phyloP scores from a whole-genome alignment of 192 early-diverging fungal species.

The Dispira simplex region DNA sequence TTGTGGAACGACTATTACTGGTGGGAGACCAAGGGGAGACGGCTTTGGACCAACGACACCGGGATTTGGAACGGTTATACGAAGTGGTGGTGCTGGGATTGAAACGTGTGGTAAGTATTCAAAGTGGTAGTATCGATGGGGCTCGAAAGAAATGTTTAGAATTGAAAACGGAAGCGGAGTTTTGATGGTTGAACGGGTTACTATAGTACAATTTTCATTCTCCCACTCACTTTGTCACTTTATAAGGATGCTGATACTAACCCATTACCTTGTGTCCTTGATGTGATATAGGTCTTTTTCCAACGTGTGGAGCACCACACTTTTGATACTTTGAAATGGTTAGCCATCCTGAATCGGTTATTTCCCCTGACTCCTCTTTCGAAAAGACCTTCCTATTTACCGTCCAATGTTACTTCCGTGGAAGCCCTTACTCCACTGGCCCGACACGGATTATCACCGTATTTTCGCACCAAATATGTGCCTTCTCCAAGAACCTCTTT shows the following conservation, averaged over 20 bases:
- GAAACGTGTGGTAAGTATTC: background rate
- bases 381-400: background rate
- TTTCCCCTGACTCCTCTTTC: background rate
- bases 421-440: background rate
- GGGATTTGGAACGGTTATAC: too few species aligned
- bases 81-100: too few species aligned
- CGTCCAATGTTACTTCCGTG: background rate
- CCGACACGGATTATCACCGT: background rate
- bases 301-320: background rate
- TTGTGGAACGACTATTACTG: too few species aligned
- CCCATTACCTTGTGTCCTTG: background rate
- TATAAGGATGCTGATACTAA: background rate
- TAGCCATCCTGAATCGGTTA: background rate
- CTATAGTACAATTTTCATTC: background rate
- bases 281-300: background rate
- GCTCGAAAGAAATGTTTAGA: background rate
- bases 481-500: background rate
- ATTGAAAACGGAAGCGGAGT: background rate
- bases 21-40: too few species aligned
- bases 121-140: background rate
- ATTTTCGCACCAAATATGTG: background rate
- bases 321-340: background rate
- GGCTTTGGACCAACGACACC: too few species aligned
- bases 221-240: background rate
- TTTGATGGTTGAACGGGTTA: background rate